Evolutionary conservation across 257 asterid species (phyloP).

Genomic region (Nicotiana undulata): DNA sequence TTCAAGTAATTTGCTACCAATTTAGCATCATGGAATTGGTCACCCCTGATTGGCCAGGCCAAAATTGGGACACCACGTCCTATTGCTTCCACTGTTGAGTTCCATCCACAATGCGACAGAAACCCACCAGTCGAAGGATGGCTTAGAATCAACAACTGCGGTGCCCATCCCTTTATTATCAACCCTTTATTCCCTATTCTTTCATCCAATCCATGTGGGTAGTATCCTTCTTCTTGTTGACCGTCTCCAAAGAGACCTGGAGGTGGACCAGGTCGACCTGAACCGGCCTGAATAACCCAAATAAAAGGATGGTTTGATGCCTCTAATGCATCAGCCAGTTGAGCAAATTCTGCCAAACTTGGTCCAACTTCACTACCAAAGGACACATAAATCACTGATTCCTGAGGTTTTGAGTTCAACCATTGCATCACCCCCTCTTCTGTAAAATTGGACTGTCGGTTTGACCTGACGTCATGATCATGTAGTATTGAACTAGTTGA

Average conservation of each 20-base stretch:
- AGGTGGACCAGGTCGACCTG: slow-evolving; percentile 41
- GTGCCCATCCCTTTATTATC: slow-evolving; percentile 70
- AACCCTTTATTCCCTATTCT: slow-evolving; percentile 47
- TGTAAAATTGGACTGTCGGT: slow-evolving; percentile 39
- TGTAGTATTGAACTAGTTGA: slow-evolving; percentile 30
- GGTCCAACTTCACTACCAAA: slow-evolving; percentile 79
- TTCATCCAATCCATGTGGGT: slow-evolving; percentile 44
- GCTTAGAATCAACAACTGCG: slow-evolving; percentile 50
- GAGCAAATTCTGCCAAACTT: slow-evolving; percentile 37
- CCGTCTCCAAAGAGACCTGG: slow-evolving; percentile 17
- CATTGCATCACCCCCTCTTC: slow-evolving; percentile 52
- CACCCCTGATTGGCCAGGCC: slow-evolving; percentile 86
- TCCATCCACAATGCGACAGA: slow-evolving; percentile 81
- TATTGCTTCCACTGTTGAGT: slow-evolving; percentile 55
- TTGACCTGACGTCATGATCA: slow-evolving; percentile 41
- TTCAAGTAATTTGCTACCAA: slow-evolving; percentile 36
- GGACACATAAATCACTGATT: slow-evolving; percentile 58
- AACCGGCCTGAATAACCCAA: slow-evolving; percentile 65
- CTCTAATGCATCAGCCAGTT: slow-evolving; percentile 45
- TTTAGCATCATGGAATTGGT: slow-evolving; percentile 54
- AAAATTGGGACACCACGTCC: slow-evolving; percentile 55
- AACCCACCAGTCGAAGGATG: slow-evolving; percentile 68
- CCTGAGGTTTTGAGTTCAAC: slow-evolving; percentile 47
- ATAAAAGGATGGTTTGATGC: slow-evolving; percentile 39
- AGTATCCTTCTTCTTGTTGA: slow-evolving; percentile 31